Evolutionary conservation across 2,329 filamentous ascomycete species (phyloP).

Genomic region (Berkeleyomyces rouxiae): DNA sequence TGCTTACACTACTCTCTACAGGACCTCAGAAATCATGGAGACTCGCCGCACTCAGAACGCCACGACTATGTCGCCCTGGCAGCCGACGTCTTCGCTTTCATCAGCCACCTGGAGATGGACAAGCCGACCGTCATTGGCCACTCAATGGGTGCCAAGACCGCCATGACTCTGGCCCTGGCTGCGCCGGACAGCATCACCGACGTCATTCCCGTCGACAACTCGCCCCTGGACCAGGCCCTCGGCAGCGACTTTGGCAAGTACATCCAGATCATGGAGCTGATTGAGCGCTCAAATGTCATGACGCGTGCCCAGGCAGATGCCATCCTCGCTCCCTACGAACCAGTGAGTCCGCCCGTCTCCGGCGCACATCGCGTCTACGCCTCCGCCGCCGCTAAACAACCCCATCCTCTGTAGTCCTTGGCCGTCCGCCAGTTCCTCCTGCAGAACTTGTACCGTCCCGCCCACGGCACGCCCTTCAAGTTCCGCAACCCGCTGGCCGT

Average conservation of each 20-base stretch:
- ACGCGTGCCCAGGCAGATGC: conserved; percentile 64
- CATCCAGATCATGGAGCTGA: conserved; percentile 65
- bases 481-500: conserved; percentile 68
- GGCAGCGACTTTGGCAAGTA: conserved; percentile 63
- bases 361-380: background rate
- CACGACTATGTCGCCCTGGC: conserved; percentile 79
- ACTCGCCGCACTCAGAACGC: conserved; percentile 57
- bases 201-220: conserved; percentile 79
- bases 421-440: conserved; percentile 81
- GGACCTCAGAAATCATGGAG: conserved; percentile 88
- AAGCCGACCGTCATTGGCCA: conserved; percentile 73
- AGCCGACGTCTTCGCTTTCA: conserved; percentile 65
- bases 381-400: background rate
- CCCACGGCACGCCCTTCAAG: conserved; percentile 36
- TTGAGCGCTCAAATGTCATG: conserved; percentile 51
- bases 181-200: conserved; percentile 50
- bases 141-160: conserved; percentile 91
- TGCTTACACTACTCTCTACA: conserved; percentile 21
- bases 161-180: conserved; percentile 69
- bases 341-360: conserved; percentile 25
- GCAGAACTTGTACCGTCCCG: conserved; percentile 55
- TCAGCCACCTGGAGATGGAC: conserved; percentile 51
- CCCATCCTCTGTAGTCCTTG: conserved; percentile 32
- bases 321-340: conserved; percentile 60
- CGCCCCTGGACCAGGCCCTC: conserved; percentile 65